Base-by-base conservation (phyloP, 73 alveolate genomes). In the Paramecium octaurelia region DNA sequence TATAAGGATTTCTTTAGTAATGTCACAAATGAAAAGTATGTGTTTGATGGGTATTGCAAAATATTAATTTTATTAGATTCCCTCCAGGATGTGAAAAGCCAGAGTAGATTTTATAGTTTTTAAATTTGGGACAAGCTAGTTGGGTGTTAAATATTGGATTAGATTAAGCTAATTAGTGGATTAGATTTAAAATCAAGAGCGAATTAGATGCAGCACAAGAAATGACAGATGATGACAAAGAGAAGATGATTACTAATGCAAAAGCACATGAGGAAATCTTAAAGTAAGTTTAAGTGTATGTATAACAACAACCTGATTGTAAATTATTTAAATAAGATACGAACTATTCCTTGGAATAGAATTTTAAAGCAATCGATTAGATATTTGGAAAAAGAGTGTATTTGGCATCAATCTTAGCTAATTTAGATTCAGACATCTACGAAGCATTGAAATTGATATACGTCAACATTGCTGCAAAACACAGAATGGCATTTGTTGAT, bases 31-130 rank as follows among this genome's bases (percentile, higher is more conserved):
- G 91, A 80, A 8, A 80, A 80, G 20, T 80, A 43, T 80, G 91
- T 80, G 1, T 80, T 80, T 43, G 91, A 80, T 46, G 75, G 91
- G 91, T 80, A 80, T 20, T n/a, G 5, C 1, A 48, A n/a, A 20
- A 44, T 23, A 11, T 44, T 23, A 80, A 54, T 54, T 4, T 18
- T 21, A 9, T 31, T 27, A 80, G 91, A 40, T 80, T 80, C 20
- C 91, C 91, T 6, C 91, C 91, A 80, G 43, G 46, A 24, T 42
- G 70, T 43, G 91, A 80, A 8, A 80, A 80, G 11, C 91, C 91
- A 48, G 91, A 80, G 46, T 23, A 24, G 34, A 44, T 80, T 12
- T 23, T 16, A 11, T 35, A 80, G 16, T 80, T 80, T 42, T 46
- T 80, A 20, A 11, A 40, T 38, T 18, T 80, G 7, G 91, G 91